Base-by-base conservation (phyloP, 305 asterid genomes). In the Solanum hybrid region DNA sequence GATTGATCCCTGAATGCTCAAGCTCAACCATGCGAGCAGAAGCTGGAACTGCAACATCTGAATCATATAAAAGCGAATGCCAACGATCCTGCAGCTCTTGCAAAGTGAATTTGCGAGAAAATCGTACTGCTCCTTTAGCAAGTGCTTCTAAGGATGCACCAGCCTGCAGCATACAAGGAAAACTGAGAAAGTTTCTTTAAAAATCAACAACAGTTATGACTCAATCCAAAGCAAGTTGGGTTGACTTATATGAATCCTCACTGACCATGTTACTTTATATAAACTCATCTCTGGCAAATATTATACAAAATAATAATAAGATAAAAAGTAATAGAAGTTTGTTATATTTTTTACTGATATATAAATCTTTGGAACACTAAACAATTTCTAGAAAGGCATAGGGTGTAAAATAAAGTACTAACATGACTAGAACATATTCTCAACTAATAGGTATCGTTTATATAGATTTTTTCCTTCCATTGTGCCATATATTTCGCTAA, bases 61-160 rank as follows among this genome's bases (percentile, higher is more conserved):
- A 94, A 92, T 97, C 98, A 90, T 96, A 96, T 69, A 97, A 96
- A 93, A 97, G 98, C 89, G 98, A 92, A 89, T 94, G 89, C 99
- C 98, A 97, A 89, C 98, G 94, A 90, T 94, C 95, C 86, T 89
- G 95, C 91, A 96, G 94, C 92, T 97, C 98, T 85, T 87, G 93
- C 86, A 94, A 93, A 84, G 97, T 93, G 90, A 92, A 97, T 94
- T 94, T 93, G 89, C 97, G 97, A 71, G 99, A 97, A 95, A 97
- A 97, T 89, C 91, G 95, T 22, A 95, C 95, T 74, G 98, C 99
- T 36, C 99, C 99, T 94, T 95, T 97, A 79, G 98, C 98, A 89
- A 97, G 99, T 89, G 99, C 95, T 94, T 97, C 98, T 91, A 97
- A 89, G 28, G 99, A 96, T 85, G 98, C 98, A 93, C 98, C 99